These are phyloP conservation scores for Dothidotthia symphoricarpi DNA, from an alignment of 2,329 filamentous ascomycete species.

Conservation along the genomic window DNA sequence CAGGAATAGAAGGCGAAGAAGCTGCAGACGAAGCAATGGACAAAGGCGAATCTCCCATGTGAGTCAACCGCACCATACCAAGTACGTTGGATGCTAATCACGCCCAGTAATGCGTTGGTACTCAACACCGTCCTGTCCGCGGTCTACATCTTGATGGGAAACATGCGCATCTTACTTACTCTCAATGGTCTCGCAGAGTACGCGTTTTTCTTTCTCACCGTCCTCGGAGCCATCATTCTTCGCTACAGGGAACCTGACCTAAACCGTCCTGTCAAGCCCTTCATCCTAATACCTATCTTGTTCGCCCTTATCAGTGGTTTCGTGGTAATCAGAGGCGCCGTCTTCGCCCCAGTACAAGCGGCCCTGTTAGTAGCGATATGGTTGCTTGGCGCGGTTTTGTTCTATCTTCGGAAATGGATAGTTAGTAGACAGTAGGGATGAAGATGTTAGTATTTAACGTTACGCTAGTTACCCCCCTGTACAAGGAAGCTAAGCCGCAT, in stretches of 20 bases:
- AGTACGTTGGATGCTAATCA: neutral
- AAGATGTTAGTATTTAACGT: no score
- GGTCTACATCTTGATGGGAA: conserved; percentile 61
- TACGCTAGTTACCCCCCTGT: no score
- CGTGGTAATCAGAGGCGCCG: conserved; percentile 36
- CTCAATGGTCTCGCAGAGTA: conserved; percentile 49
- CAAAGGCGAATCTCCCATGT: conserved; percentile 39
- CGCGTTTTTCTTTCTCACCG: conserved; percentile 64
- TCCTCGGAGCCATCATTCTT: conserved; percentile 59
- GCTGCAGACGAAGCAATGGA: conserved; percentile 27
- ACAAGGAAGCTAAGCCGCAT: no score
- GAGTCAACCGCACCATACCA: conserved; percentile 1
- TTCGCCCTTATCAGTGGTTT: conserved; percentile 58
- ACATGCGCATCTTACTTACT: conserved; percentile 61
- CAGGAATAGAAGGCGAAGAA: conserved; percentile 6
- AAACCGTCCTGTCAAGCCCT: conserved; percentile 57
- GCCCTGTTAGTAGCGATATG: conserved; percentile 32
- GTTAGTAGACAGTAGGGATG: neutral
- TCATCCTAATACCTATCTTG: conserved; percentile 52
- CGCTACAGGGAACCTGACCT: conserved; percentile 57
- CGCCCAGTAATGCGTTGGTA: conserved; percentile 32
- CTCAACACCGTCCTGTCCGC: conserved; percentile 44
- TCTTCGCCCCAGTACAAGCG: conserved; percentile 37
- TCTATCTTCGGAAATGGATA: conserved; percentile 8
- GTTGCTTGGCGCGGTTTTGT: conserved; percentile 23